Conservation (phyloP, 169 alveolate genomes). For the Plasmodium cynomolgi region DNA sequence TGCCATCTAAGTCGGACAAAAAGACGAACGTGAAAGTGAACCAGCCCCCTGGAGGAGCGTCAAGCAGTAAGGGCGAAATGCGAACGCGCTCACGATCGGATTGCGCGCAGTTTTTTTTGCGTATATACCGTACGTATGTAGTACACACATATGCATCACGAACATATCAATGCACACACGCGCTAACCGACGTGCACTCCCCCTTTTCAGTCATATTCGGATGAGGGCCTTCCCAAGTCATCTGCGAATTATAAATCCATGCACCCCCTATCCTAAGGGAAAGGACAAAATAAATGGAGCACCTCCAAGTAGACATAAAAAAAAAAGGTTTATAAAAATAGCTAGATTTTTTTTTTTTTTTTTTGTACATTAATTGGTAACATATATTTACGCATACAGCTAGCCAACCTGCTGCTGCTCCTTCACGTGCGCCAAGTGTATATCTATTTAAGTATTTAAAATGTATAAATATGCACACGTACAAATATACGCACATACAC, state of each 20-base stretch:
- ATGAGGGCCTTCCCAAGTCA: background rate
- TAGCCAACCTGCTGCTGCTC: background rate
- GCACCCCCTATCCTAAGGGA: background rate
- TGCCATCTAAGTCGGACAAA: slow-evolving; percentile 17
- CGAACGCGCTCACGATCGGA: background rate
- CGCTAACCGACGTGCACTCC: no score
- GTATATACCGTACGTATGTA: background rate
- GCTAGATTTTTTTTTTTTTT: slow-evolving; percentile 21
- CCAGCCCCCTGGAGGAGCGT: slow-evolving; percentile 86
- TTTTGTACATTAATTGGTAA: slow-evolving; percentile 29
- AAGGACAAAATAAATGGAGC: background rate
- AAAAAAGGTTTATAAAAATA: background rate
- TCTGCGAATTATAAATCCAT: background rate
- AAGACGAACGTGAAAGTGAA: slow-evolving; percentile 69
- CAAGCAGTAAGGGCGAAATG: slow-evolving; percentile 75
- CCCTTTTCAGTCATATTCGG: slow-evolving; percentile 9
- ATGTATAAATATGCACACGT: background rate
- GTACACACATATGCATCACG: background rate
- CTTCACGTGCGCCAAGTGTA: background rate
- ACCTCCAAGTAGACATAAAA: background rate
- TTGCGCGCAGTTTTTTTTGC: background rate
- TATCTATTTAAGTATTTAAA: slow-evolving; percentile 1
- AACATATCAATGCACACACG: background rate
- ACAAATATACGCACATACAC: background rate
- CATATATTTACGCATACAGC: slow-evolving; percentile 10